Evolutionary conservation across 1,284 basidiomycete species (phyloP), one percentile per base, ranked within the genome.

Genomic region (Porodaedalea pini): DNA sequence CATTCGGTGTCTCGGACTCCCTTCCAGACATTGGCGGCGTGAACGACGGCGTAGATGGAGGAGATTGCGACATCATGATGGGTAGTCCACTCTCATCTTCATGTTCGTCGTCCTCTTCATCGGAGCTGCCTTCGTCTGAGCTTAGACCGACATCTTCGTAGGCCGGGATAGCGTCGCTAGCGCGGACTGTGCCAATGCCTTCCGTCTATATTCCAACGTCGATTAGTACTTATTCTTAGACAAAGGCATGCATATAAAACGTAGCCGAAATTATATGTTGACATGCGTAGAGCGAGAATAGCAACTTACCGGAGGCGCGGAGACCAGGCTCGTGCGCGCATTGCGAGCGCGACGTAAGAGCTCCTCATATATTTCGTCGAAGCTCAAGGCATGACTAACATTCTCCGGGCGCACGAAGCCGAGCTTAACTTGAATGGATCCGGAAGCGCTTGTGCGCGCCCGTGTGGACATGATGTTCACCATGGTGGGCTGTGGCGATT

Each of bases 151-250:
- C 91, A 65, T 94, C 92, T 66, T 85, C 79, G 62, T 82, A 83
- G 23, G 75, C 78, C 1, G 80, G 81, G 6, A 76, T 81, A 1
- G 67, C 71, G n/a, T 80, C 75, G 64, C 84, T 74, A 2, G 86
- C 87, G 39, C 87, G 84, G 55, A 93, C 75, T 0, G 93, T 96
- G 51, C 93, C 94, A 36, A 96, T 87, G 15, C 93, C 91, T 72
- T 91, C 84, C 17, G 92, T 92, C 92, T 94, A 67, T 17, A 17
- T 25, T 43, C 17, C 8, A 55, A 36, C 11, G 48, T 39, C 15
- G 37, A 19, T 34, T 34, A 34, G 32, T 13, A 34, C 13, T 34
- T 34, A 34, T 34, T 34, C 32, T 34, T 34, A 34, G 32, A 34
- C 32, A n/a, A n/a, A n/a, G n/a, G n/a, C n/a, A n/a, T n/a, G n/a